These are phyloP conservation scores for Mariannaea sp. DNA, from an alignment of 2,329 filamentous ascomycete genomes.

Conservation along the genomic window DNA sequence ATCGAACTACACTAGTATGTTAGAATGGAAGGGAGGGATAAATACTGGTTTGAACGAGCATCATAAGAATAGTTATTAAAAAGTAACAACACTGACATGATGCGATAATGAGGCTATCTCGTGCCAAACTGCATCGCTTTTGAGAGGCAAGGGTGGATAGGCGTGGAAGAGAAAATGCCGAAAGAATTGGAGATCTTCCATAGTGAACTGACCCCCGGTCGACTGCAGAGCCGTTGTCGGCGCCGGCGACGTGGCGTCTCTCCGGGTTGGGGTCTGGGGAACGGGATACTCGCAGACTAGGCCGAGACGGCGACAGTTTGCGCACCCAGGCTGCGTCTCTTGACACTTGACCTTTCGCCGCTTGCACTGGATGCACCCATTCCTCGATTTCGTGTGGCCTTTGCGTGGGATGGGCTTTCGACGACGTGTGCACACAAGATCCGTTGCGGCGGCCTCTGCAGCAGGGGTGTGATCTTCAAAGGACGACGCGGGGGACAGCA, in stretches of 20 bases:
- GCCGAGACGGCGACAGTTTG: constrained; percentile 23
- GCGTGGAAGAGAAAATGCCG: constrained; percentile 55
- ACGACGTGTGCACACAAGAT: not conserved
- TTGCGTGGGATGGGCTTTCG: constrained; percentile 17
- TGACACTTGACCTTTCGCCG: constrained; percentile 31
- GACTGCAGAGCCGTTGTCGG: constrained; percentile 14
- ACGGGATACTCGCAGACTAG: constrained; percentile 28
- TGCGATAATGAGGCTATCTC: constrained; percentile 43
- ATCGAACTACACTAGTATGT: constrained; percentile 38
- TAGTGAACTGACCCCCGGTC: constrained; percentile 39
- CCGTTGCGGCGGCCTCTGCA: no score
- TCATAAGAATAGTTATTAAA: no score
- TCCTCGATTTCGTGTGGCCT: constrained; percentile 27
- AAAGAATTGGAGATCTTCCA: constrained; percentile 54
- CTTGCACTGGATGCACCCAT: constrained; percentile 31
- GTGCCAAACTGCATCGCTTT: constrained; percentile 41
- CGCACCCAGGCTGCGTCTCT: constrained; percentile 25
- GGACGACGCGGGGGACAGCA: constrained; percentile 3
- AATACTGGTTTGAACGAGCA: no score
- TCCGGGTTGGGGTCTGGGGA: constrained; percentile 3
- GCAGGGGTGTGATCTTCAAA: no score
- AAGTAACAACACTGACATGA: constrained; percentile 39
- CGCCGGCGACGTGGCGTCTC: not conserved
- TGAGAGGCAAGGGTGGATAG: constrained; percentile 44
- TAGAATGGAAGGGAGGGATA: no score